Evolutionary conservation across 1,284 basidiomycete genomes (phyloP).

Genomic region (Ustilago curta): DNA sequence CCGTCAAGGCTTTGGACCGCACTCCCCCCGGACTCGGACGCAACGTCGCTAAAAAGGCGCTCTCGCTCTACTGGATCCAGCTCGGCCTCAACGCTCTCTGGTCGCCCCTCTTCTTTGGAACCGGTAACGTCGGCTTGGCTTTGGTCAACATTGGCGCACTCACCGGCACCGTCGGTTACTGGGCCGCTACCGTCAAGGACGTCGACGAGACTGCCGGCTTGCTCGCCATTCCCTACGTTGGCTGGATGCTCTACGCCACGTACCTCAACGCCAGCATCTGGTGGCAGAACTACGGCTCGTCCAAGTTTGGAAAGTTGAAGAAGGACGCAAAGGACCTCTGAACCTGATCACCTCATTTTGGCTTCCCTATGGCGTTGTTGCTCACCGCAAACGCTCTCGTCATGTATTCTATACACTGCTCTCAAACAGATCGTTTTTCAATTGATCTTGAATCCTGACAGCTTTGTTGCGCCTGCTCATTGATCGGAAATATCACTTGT

Average conservation of each 20-base stretch:
- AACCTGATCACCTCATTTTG: background rate
- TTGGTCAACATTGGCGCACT: slow-evolving; percentile 76
- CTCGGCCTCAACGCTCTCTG: slow-evolving; percentile 77
- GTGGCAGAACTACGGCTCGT: slow-evolving; percentile 70
- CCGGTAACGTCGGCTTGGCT: slow-evolving; percentile 70
- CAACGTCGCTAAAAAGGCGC: slow-evolving; percentile 73
- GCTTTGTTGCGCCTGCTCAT: background rate
- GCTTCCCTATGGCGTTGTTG: background rate
- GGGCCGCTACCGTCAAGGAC: slow-evolving; percentile 57
- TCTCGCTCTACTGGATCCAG: slow-evolving; percentile 79
- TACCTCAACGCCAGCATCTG: slow-evolving; percentile 79
- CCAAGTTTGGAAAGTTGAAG: slow-evolving; percentile 54
- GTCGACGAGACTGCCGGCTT: slow-evolving; percentile 63
- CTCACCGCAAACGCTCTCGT: background rate
- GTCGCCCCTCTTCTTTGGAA: slow-evolving; percentile 80
- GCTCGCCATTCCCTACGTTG: slow-evolving; percentile 55
- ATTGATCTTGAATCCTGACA: background rate
- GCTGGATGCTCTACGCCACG: slow-evolving; percentile 76
- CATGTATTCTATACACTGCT: slow-evolving; percentile 7
- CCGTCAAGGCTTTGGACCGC: slow-evolving; percentile 62
- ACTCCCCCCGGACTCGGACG: slow-evolving; percentile 63
- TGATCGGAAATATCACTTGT: background rate
- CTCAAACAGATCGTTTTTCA: background rate
- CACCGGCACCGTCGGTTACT: slow-evolving; percentile 75
- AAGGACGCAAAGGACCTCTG: slow-evolving; percentile 54